Evolutionary conservation across 495 filamentous ascomycete genomes (phyloP), one percentile per base, ranked within the genome.

Genomic region (Glutinoglossum americanum): DNA sequence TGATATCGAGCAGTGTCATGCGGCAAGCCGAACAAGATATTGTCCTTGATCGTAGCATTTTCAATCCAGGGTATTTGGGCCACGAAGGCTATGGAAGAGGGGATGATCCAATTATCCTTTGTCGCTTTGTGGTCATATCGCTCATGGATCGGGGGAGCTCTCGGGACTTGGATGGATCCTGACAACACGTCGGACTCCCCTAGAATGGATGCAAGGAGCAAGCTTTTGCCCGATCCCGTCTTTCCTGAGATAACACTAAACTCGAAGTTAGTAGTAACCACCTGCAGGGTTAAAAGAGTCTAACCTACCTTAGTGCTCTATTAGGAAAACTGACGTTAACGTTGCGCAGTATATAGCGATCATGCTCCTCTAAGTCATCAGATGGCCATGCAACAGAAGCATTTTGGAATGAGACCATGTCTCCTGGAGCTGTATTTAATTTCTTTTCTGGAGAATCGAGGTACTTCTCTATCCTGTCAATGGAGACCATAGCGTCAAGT

Each of bases 61-160:
- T 89, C 85, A 58, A 92, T 87, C 85, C 85, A 92, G 0, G 85
- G 85, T 19, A 82, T 85, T 65, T 92, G 86, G 6, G 83, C 79
- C 28, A 92, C 84, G 64, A 81, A 92, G 0, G 85, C 85, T 51
- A 87, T 77, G 0, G 78, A 72, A 0, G 73, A 72, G 17, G 81
- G 77, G 23, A 87, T 73, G 54, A 85, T 79, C 84, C 84, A 89
- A 55, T 87, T 80, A 45, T 71, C 75, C 49, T 67, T 74, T 30
- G 76, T 81, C 0, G 81, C 83, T 61, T 74, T 75, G 55, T 65
- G 54, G 59, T 82, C 78, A 58, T 74, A 70, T 19, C 78, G 70
- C 7, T 80, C 69, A 10, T 67, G 57, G 3, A 71, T 65, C 0
- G 61, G 55, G 1, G 75, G 74, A 0, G 71, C 62, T 41, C 64